Evolutionary conservation across 108 stramenopile species (phyloP).

Genomic region (Asterionellopsis glacialis): DNA sequence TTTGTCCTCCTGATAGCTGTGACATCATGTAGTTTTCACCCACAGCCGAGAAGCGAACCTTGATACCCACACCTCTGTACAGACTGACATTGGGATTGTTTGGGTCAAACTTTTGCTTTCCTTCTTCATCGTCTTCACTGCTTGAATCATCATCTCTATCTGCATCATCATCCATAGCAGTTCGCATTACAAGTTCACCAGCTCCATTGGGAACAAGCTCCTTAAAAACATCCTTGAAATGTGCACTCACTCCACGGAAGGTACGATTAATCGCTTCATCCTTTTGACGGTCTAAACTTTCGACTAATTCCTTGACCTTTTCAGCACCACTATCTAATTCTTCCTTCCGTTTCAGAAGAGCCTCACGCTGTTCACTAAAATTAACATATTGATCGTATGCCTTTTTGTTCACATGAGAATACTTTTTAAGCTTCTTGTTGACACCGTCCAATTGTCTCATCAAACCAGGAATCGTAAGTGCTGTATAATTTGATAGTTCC

Average conservation of each 20-base stretch:
- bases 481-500: constrained; percentile 73
- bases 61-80: constrained; percentile 87
- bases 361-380: constrained; percentile 94
- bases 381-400: constrained; percentile 98
- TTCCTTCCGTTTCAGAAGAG: constrained; percentile 82
- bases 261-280: constrained; percentile 99
- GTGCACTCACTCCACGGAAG: constrained; percentile 93
- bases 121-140: constrained; percentile 32
- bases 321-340: constrained; percentile 88
- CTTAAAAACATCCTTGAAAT: constrained; percentile 96
- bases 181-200: constrained; percentile 93
- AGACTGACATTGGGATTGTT: constrained; percentile 77
- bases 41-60: constrained; percentile 87
- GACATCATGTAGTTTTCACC: constrained; percentile 92
- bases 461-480: constrained; percentile 67
- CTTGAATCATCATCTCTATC: constrained; percentile 38
- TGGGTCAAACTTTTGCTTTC: constrained; percentile 23
- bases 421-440: constrained; percentile 93
- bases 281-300: constrained; percentile 94
- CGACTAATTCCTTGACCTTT: constrained; percentile 92
- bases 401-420: constrained; percentile 99
- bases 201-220: constrained; percentile 96
- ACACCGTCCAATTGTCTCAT: constrained; percentile 82
- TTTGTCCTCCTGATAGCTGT: constrained; percentile 98
- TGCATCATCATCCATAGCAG: constrained; percentile 57